Evolutionary conservation across 2,329 filamentous ascomycete genomes (phyloP).

Genomic region (Arthrobotrys iridis): DNA sequence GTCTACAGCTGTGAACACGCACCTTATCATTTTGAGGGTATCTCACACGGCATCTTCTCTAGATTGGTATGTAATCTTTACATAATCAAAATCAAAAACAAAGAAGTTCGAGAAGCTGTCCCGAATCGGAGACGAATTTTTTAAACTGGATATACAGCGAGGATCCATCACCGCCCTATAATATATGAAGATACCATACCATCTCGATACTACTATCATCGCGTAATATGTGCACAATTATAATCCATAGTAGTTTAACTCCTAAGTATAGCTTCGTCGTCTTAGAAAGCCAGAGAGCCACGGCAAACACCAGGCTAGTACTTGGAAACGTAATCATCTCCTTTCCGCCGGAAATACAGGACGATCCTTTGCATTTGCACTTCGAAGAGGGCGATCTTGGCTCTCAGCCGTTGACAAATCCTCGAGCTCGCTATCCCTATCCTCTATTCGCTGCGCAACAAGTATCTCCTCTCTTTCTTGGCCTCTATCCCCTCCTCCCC

Average conservation of each 20-base stretch:
- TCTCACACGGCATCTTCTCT: too few relatives aligned
- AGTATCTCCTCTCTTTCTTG: neutral
- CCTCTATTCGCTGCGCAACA: neutral
- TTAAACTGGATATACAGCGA: too few relatives aligned
- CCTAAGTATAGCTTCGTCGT: neutral
- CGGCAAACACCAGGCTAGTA: neutral
- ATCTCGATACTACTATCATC: too few relatives aligned
- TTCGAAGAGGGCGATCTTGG: neutral
- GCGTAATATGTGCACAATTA: too few relatives aligned
- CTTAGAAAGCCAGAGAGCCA: neutral
- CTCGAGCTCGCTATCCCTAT: neutral
- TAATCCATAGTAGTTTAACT: neutral
- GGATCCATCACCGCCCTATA: neutral
- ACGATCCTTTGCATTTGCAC: neutral
- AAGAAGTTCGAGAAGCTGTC: too few relatives aligned
- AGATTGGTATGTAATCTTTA: too few relatives aligned
- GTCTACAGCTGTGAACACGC: too few relatives aligned
- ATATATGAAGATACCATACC: neutral
- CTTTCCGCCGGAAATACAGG: neutral
- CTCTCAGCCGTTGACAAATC: constrained; percentile 10
- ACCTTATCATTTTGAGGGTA: too few relatives aligned
- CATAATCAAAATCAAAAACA: too few relatives aligned
- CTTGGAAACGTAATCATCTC: neutral
- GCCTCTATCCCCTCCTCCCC: neutral
- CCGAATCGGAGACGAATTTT: too few relatives aligned